These are phyloP conservation scores for Agaricus blazei DNA, from an alignment of 768 basidiomycete genomes.

Conservation along the genomic window DNA sequence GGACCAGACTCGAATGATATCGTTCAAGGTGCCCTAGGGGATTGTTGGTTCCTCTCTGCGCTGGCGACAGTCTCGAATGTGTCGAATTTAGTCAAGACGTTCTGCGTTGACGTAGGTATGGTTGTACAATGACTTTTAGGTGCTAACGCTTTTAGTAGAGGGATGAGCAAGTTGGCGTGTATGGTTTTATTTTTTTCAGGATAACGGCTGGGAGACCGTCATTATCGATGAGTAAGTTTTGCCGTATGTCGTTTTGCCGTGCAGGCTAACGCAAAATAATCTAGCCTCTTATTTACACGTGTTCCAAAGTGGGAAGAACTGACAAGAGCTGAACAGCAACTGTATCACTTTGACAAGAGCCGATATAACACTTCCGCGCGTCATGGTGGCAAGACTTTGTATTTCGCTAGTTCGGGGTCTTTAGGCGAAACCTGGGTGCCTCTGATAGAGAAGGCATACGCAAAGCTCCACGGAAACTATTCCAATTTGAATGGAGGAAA, in stretches of 20 bases:
- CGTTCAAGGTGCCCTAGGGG: conserved; percentile 45
- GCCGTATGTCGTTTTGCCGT: too few relatives aligned
- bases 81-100: conserved; percentile 44
- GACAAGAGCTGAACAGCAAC: conserved; percentile 29
- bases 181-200: conserved; percentile 57
- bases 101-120: conserved; percentile 26
- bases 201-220: conserved; percentile 47
- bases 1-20: conserved; percentile 40
- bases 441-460: conserved; percentile 56
- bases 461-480: conserved; percentile 49
- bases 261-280: background rate
- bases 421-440: conserved; percentile 53
- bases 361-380: conserved; percentile 40
- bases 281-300: conserved; percentile 41
- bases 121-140: background rate
- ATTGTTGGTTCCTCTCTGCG: conserved; percentile 55
- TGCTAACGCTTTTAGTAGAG: conserved; percentile 21
- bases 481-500: conserved; percentile 28
- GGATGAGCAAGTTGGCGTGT: conserved; percentile 49
- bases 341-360: conserved; percentile 49
- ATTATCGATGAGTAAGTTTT: conserved; percentile 49
- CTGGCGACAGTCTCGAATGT: conserved; percentile 45
- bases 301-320: conserved; percentile 49
- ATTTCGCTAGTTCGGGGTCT: conserved; percentile 43
- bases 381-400: conserved; percentile 42